Percentiles rank a stretch among this genome's conserved stretches.
Evolutionary conservation across 1,139 yeast genomes (phyloP).

Genomic region (Magnusiomyces clavatus): DNA sequence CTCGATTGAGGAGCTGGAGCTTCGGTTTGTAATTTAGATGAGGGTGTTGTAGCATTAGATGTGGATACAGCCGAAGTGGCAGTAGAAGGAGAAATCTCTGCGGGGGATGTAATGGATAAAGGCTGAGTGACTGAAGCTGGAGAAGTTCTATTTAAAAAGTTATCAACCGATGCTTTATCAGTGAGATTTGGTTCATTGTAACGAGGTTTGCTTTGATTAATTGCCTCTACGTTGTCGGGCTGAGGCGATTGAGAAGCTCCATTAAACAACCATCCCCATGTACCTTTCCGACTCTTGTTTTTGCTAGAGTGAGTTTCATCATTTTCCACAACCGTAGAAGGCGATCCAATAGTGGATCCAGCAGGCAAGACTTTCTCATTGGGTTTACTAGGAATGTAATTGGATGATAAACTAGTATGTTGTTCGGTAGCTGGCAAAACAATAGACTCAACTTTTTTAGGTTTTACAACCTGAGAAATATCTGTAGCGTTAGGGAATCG

Average conservation of each 20-base stretch:
- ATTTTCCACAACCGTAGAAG: slow-evolving; percentile 4
- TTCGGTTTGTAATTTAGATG: neutral
- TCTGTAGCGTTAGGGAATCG: too few relatives aligned
- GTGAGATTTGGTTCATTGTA: neutral
- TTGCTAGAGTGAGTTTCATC: slow-evolving; percentile 10
- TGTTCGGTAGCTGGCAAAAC: too few relatives aligned
- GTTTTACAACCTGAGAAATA: too few relatives aligned
- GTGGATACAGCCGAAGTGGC: neutral
- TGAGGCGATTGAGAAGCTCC: slow-evolving; percentile 3
- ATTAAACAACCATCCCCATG: slow-evolving; percentile 24
- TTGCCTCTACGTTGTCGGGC: too few relatives aligned
- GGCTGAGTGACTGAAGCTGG: neutral
- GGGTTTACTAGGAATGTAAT: too few relatives aligned
- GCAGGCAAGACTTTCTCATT: neutral
- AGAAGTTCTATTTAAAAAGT: slow-evolving; percentile 9
- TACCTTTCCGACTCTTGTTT: slow-evolving; percentile 17
- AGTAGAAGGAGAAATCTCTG: neutral
- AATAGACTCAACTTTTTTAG: too few relatives aligned
- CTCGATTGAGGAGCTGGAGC: neutral
- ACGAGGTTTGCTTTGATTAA: too few relatives aligned
- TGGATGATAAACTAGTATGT: too few relatives aligned
- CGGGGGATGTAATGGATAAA: neutral
- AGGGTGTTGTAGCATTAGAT: neutral
- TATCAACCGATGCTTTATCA: slow-evolving; percentile 11
- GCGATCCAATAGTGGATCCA: neutral